phyloP scores from a whole-genome alignment of 352 stramenopile genomes.

The Aphanomyces invadans region DNA sequence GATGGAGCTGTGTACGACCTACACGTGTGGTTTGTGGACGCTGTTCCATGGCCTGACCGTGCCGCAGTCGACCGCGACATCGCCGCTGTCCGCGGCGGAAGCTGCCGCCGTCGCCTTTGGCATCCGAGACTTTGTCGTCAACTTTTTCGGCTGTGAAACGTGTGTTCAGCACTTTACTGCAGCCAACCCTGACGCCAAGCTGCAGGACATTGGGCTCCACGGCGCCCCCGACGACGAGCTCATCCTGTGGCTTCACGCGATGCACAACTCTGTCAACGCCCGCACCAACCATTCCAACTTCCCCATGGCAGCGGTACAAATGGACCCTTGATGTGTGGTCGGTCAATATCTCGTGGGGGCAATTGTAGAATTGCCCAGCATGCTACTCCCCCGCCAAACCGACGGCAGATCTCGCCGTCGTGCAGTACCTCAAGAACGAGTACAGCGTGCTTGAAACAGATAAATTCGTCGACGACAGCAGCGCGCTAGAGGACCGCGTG shows the following conservation, averaged over 20 bases:
- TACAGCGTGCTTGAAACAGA: conserved; percentile 3
- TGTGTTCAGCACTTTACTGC: conserved; percentile 66
- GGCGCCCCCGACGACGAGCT: conserved; percentile 40
- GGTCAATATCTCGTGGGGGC: neutral
- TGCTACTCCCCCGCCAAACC: neutral
- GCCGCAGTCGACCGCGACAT: conserved; percentile 5
- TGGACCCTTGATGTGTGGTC: neutral
- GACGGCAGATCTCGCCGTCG: neutral
- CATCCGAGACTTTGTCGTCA: conserved; percentile 62
- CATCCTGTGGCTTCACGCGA: conserved; percentile 67
- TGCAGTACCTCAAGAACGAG: conserved; percentile 7
- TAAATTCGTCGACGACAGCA: neutral
- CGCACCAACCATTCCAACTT: conserved; percentile 59
- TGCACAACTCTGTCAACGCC: conserved; percentile 82
- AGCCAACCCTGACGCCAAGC: conserved; percentile 37
- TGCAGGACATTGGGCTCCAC: conserved; percentile 41
- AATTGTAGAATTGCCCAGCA: neutral
- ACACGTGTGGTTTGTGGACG: conserved; percentile 75
- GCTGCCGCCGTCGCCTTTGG: conserved; percentile 31
- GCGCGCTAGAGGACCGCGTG: neutral
- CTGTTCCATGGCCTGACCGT: conserved; percentile 74
- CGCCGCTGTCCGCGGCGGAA: conserved; percentile 30
- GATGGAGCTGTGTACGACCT: conserved; percentile 58
- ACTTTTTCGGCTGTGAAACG: conserved; percentile 80
- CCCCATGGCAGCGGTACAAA: conserved; percentile 31